Evolutionary conservation across 192 early-diverging fungal species (phyloP).

Genomic region (Geranomyces variabilis): DNA sequence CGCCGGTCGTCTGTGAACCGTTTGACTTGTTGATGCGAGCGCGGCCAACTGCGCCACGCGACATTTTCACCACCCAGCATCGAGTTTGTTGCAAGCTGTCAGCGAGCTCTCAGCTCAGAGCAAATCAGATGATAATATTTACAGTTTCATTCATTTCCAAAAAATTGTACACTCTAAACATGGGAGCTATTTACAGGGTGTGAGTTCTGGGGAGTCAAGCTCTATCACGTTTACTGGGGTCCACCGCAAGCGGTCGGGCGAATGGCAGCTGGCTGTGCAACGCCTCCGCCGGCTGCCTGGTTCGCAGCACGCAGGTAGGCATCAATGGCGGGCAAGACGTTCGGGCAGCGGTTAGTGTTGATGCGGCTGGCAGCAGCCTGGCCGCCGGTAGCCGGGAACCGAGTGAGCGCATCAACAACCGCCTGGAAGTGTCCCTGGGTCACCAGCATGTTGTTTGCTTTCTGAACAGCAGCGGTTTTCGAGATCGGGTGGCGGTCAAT

Average conservation of each 20-base stretch:
- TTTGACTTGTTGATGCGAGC: too few relatives aligned
- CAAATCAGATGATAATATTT: too few relatives aligned
- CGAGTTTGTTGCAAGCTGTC: too few relatives aligned
- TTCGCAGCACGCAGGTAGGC: not conserved
- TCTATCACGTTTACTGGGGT: not conserved
- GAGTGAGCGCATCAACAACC: not conserved
- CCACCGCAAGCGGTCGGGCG: conserved; percentile 1
- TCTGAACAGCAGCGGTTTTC: not conserved
- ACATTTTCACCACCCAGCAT: too few relatives aligned
- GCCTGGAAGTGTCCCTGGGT: not conserved
- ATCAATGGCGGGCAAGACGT: conserved; percentile 2
- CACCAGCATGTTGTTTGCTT: conserved; percentile 10
- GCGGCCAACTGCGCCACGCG: too few relatives aligned
- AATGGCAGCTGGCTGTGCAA: not conserved
- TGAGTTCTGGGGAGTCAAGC: too few relatives aligned
- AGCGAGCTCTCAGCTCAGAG: too few relatives aligned
- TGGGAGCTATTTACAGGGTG: too few relatives aligned
- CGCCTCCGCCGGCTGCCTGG: not conserved
- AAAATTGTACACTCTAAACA: too few relatives aligned
- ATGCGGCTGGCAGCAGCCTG: not conserved
- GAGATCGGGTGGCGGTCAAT: conserved; percentile 3
- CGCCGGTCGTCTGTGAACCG: too few relatives aligned
- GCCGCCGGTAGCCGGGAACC: not conserved
- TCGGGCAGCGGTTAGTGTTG: not conserved
- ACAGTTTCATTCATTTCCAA: too few relatives aligned